Percentiles rank a stretch among this genome's conserved stretches.
Conservation (phyloP, 1,139 yeast genomes). For the Kodamaea arcana region DNA sequence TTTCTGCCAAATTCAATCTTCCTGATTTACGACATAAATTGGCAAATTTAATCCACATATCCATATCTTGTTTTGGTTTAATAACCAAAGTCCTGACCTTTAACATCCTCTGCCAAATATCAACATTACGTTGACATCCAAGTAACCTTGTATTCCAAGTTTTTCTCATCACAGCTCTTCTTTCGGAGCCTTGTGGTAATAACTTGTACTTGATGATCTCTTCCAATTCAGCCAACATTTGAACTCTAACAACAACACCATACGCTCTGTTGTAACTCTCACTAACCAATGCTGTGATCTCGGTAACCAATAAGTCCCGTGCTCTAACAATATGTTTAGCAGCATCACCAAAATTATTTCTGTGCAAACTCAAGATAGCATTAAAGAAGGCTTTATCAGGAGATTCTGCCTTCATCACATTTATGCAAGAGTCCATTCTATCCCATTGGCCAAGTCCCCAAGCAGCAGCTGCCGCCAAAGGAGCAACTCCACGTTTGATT, state of each 20-base stretch:
- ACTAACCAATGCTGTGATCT: conserved; percentile 88
- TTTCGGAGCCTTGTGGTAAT: conserved; percentile 77
- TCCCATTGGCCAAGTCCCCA: conserved; percentile 99
- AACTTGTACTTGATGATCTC: conserved; percentile 89
- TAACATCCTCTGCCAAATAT: conserved; percentile 95
- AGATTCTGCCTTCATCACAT: conserved; percentile 85
- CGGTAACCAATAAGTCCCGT: conserved; percentile 85
- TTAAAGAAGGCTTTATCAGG: conserved; percentile 94
- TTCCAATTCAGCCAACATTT: conserved; percentile 94
- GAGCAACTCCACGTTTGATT: conserved; percentile 83
- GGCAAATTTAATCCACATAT: conserved; percentile 97
- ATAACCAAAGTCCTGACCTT: conserved; percentile 91
- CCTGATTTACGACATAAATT: conserved; percentile 93
- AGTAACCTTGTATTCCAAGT: conserved; percentile 92
- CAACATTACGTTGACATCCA: conserved; percentile 96
- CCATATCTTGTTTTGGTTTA: conserved; percentile 95
- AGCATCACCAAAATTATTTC: conserved; percentile 84
- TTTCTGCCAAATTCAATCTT: conserved; percentile 86
- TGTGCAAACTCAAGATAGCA: conserved; percentile 81
- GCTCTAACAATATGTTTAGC: conserved; percentile 75
- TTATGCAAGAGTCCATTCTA: conserved; percentile 84
- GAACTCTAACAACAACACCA: conserved; percentile 93
- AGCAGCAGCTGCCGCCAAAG: conserved; percentile 97
- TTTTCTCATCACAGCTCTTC: conserved; percentile 71
- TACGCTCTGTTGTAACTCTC: conserved; percentile 97